These are phyloP conservation scores for Friedmanniomyces endolithicus DNA, from an alignment of 495 filamentous ascomycete species.

Conservation along the genomic window DNA sequence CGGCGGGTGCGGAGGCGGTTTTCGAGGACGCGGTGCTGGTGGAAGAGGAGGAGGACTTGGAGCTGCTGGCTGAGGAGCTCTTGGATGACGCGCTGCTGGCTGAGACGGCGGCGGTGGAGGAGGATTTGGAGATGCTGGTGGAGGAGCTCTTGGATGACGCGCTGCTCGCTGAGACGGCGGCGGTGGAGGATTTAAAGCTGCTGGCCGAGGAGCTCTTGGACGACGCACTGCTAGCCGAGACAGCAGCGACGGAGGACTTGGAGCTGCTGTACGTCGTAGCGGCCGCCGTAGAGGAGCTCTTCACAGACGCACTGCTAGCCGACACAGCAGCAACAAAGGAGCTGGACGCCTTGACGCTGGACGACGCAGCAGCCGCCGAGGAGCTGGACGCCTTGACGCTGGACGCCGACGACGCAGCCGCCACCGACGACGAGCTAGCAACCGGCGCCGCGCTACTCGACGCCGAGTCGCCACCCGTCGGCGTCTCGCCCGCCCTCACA, in stretches of 20 bases:
- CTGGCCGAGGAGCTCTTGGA: background rate
- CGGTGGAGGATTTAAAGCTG: too few species aligned
- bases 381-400: background rate
- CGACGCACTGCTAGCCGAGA: background rate
- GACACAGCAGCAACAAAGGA: background rate
- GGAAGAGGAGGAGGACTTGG: too few species aligned
- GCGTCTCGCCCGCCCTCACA: conserved; percentile 15
- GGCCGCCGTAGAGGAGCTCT: too few species aligned
- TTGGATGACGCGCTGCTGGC: too few species aligned
- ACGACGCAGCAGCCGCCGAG: background rate
- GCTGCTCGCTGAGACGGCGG: too few species aligned
- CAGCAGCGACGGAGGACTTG: background rate
- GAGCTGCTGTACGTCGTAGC: background rate
- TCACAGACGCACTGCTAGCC: too few species aligned
- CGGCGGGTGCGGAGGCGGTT: too few species aligned
- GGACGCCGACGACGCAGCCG: background rate
- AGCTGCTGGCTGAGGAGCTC: too few species aligned
- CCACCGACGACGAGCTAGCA: background rate
- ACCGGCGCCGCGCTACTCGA: background rate
- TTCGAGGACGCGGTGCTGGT: too few species aligned
- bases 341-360: background rate
- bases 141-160: too few species aligned
- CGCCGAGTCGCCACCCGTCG: conserved; percentile 7
- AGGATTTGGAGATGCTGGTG: too few species aligned
- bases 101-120: too few species aligned